Evolutionary conservation across 768 basidiomycete species (phyloP).

Genomic region (Galerina sulciceps): DNA sequence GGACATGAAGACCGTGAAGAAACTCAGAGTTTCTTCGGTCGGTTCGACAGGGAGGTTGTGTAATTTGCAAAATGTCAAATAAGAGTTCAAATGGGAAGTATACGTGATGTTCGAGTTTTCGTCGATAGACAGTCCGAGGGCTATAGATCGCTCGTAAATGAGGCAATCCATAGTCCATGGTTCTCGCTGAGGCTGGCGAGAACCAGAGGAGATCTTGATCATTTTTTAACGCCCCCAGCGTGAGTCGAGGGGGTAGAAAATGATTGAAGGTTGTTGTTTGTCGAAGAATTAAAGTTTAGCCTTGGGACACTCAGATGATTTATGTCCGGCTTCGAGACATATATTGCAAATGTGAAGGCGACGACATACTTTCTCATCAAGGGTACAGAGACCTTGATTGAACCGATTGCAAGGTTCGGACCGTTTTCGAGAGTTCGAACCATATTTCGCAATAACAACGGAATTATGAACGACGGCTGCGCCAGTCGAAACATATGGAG

Average conservation of each 20-base stretch:
- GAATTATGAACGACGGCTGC: too few species aligned
- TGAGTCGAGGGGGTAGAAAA: constrained; percentile 19
- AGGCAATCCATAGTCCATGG: too few species aligned
- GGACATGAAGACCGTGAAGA: constrained; percentile 34
- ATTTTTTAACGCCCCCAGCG: too few species aligned
- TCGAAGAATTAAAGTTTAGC: constrained; percentile 30
- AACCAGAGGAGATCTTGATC: too few species aligned
- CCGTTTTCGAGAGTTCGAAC: constrained; percentile 29
- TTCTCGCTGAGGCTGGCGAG: too few species aligned
- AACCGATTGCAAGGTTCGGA: constrained; percentile 13
- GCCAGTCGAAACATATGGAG: too few species aligned
- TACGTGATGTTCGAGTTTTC: constrained; percentile 24
- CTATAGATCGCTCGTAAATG: too few species aligned
- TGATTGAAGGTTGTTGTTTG: background rate
- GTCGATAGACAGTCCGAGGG: too few species aligned
- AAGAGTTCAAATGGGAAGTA: constrained; percentile 26
- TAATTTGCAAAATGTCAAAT: constrained; percentile 12
- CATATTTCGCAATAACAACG: too few species aligned
- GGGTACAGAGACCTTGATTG: constrained; percentile 34
- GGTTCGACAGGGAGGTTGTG: constrained; percentile 23
- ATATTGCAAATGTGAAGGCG: too few species aligned
- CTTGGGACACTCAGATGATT: constrained; percentile 25
- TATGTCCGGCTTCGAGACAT: constrained; percentile 21
- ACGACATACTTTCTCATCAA: too few species aligned
- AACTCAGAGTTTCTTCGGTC: constrained; percentile 33